Conservation (phyloP, 164 flowering plant genomes). For the Nymphaea colorata region DNA sequence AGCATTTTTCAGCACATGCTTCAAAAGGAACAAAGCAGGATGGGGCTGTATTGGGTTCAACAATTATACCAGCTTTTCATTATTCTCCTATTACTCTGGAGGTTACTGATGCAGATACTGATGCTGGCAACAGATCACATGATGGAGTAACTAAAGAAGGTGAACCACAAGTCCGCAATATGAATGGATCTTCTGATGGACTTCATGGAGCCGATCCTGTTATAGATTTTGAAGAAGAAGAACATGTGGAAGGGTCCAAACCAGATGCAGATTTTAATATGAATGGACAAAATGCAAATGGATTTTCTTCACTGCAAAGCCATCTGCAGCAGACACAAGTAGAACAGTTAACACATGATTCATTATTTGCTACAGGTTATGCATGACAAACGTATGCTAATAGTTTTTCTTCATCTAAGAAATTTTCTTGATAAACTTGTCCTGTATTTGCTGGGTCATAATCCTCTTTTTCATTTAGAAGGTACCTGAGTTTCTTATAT, state of each 20-base stretch:
- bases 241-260: not conserved
- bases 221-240: not conserved
- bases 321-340: not conserved
- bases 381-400: constrained; percentile 1
- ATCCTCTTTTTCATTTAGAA: not conserved
- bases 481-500: not conserved
- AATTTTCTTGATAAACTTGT: not conserved
- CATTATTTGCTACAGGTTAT: constrained; percentile 29
- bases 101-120: not conserved
- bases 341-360: constrained; percentile 7
- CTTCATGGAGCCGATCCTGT: constrained; percentile 11
- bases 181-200: constrained; percentile 5
- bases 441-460: not conserved
- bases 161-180: not conserved
- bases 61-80: constrained; percentile 10
- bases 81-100: constrained; percentile 12
- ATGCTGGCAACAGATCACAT: not conserved
- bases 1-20: not conserved
- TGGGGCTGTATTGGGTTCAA: constrained; percentile 16
- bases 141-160: not conserved
- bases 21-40: not conserved
- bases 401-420: not conserved
- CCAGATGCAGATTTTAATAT: too few species aligned
- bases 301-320: not conserved
- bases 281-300: not conserved